These are phyloP conservation scores for Pseudozyma sp. DNA, from an alignment of 1,284 basidiomycete genomes.

Conservation along the genomic window DNA sequence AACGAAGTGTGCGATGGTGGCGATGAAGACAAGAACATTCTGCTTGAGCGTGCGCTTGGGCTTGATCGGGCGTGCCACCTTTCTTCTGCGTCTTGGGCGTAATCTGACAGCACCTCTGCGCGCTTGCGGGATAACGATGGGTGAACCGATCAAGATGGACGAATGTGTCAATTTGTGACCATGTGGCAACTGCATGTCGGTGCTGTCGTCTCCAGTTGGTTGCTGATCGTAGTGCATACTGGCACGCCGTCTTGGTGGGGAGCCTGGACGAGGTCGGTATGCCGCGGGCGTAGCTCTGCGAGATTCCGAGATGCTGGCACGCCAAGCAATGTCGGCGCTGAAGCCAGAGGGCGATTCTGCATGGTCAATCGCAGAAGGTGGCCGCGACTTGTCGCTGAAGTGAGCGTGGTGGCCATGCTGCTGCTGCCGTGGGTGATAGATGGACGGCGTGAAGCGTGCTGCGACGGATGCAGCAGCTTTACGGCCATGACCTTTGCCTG, in stretches of 20 bases:
- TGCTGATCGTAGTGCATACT: conserved; percentile 31
- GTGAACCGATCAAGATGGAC: conserved; percentile 54
- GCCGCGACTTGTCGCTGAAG: conserved; percentile 13
- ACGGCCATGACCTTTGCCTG: conserved; percentile 56
- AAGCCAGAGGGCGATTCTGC: conserved; percentile 19
- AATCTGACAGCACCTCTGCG: conserved; percentile 53
- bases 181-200: conserved; percentile 33
- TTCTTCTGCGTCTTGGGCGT: conserved; percentile 27
- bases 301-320: conserved; percentile 40
- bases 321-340: conserved; percentile 29
- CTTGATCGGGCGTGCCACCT: conserved; percentile 21
- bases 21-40: conserved; percentile 23
- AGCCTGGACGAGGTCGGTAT: conserved; percentile 49
- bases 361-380: conserved; percentile 14
- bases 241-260: conserved; percentile 27
- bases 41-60: conserved; percentile 28
- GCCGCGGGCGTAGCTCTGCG: conserved; percentile 48
- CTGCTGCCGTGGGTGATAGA: conserved; percentile 22
- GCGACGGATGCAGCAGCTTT: conserved; percentile 31
- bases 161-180: conserved; percentile 38
- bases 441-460: conserved; percentile 49
- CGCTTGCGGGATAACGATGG: conserved; percentile 60
- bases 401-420: conserved; percentile 19
- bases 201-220: conserved; percentile 34
- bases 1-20: conserved; percentile 20